These are phyloP conservation scores for Lophiotrema nucula DNA, from an alignment of 495 filamentous ascomycete species.

Conservation along the genomic window DNA sequence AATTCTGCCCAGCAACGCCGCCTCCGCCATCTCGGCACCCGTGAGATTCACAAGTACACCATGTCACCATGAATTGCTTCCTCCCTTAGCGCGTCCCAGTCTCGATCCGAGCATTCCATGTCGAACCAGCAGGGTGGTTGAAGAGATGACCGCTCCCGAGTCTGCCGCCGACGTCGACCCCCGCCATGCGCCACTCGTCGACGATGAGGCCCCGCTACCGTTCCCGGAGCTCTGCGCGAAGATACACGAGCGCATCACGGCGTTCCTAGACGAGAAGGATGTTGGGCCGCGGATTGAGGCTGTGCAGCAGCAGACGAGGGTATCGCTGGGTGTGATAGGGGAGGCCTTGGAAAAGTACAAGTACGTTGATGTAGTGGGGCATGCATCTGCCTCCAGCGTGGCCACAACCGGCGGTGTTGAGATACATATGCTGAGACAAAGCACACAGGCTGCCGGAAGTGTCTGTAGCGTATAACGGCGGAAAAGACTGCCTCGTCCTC, in stretches of 20 bases:
- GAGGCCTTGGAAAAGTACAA: conserved; percentile 70
- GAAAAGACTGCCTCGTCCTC: conserved; percentile 95
- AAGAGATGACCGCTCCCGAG: conserved; percentile 27
- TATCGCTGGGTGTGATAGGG: conserved; percentile 67
- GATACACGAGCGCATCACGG: conserved; percentile 62
- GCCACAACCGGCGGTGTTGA: too few relatives aligned
- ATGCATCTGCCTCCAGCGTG: too few relatives aligned
- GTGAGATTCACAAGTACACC: too few relatives aligned
- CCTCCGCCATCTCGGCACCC: too few relatives aligned
- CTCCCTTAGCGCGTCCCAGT: too few relatives aligned
- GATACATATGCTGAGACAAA: background rate
- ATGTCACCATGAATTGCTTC: too few relatives aligned
- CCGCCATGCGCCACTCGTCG: conserved; percentile 20
- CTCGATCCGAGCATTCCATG: too few relatives aligned
- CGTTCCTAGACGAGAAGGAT: conserved; percentile 64
- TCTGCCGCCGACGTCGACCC: too few relatives aligned
- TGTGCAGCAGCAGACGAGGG: conserved; percentile 70
- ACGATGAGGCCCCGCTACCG: conserved; percentile 26
- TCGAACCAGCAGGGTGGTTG: too few relatives aligned
- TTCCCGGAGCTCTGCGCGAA: conserved; percentile 53
- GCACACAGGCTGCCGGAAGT: conserved; percentile 65
- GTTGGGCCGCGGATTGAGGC: conserved; percentile 56
- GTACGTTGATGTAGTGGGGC: too few relatives aligned
- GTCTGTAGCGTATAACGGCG: conserved; percentile 94
- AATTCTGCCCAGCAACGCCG: too few relatives aligned